Percentiles rank a stretch among this genome's conserved stretches.
Evolutionary conservation across 2,329 filamentous ascomycete genomes (phyloP).

Genomic region (Juglanconis juglandina): DNA sequence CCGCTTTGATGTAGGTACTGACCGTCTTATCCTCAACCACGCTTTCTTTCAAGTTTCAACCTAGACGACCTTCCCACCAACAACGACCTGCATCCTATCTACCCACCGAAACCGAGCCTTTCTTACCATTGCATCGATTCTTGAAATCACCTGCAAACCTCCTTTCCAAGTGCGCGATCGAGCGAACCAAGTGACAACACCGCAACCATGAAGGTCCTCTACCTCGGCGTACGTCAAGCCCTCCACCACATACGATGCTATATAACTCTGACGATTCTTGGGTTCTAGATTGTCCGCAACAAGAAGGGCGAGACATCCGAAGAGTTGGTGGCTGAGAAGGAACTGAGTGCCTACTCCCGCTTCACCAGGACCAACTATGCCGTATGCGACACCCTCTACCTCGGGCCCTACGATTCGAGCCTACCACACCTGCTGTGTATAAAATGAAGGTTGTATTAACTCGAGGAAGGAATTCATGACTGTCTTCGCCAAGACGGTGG

Average conservation of each 20-base stretch:
- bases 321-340: conserved; percentile 73
- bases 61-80: neutral
- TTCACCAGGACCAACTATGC: conserved; percentile 70
- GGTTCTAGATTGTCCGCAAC: conserved; percentile 76
- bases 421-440: conserved; percentile 7
- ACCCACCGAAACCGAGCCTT: neutral
- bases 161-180: neutral
- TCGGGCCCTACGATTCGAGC: conserved; percentile 32
- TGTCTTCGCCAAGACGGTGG: conserved; percentile 81
- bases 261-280: conserved; percentile 13
- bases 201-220: conserved; percentile 74
- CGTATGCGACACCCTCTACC: conserved; percentile 5
- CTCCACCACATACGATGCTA: conserved; percentile 16
- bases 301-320: conserved; percentile 65
- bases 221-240: conserved; percentile 67
- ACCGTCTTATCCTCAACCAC: neutral
- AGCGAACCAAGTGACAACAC: conserved; percentile 10
- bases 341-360: conserved; percentile 73
- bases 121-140: neutral
- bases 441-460: conserved; percentile 38
- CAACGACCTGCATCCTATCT: neutral
- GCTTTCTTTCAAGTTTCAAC: conserved; percentile 8
- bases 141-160: neutral
- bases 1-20: neutral
- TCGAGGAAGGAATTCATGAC: conserved; percentile 64